Conservation (phyloP, 768 basidiomycete species). For the Trametes meyenii region DNA sequence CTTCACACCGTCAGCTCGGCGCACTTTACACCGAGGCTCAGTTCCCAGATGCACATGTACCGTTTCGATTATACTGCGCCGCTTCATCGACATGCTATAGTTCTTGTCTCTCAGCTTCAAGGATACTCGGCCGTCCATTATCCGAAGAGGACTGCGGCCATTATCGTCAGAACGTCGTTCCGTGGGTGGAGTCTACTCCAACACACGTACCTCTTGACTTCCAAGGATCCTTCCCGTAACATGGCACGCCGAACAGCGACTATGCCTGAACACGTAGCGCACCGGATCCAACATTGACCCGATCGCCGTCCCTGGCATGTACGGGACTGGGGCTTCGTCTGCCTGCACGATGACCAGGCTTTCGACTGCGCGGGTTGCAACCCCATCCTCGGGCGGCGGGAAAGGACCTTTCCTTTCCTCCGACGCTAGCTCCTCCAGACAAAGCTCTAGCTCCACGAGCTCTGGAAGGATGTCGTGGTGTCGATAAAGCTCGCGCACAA, state of each 20-base stretch:
- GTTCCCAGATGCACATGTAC: no score
- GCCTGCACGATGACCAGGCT: background rate
- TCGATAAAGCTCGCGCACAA: background rate
- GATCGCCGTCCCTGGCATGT: background rate
- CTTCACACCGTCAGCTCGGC: no score
- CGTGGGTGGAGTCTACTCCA: no score
- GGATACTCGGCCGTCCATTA: no score
- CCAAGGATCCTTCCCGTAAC: slow-evolving; percentile 30
- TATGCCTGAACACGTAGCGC: slow-evolving; percentile 1
- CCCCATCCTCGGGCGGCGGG: background rate
- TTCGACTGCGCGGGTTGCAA: background rate
- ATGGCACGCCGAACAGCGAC: slow-evolving; percentile 10
- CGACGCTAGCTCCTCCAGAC: background rate
- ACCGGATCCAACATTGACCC: slow-evolving; percentile 3
- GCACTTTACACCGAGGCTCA: no score
- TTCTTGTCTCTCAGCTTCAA: no score
- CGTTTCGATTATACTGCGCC: no score
- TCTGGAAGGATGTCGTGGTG: background rate
- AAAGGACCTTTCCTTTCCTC: background rate
- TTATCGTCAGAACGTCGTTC: no score
- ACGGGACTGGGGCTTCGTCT: background rate
- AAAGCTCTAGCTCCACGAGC: background rate
- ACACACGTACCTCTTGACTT: background rate
- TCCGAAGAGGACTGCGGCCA: no score
- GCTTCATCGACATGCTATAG: no score